Base-by-base conservation (phyloP, 768 basidiomycete species). In the Boletus barrowsii region DNA sequence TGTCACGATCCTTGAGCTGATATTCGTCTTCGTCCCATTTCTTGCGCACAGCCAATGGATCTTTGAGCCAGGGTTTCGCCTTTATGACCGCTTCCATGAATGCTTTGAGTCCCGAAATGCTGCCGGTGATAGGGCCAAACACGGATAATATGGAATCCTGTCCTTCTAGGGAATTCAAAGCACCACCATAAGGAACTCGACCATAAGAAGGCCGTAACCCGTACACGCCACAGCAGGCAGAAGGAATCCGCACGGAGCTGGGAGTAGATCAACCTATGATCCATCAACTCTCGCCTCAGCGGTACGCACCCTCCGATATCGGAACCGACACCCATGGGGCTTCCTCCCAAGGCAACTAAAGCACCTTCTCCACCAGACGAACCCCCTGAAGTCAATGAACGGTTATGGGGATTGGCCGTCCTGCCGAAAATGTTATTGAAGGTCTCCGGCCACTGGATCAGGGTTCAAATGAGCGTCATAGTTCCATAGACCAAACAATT, bases 311-410 rank as follows among this genome's bases (percentile, higher is more conserved):
- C 88, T 62, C 86, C 87, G 54, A 92, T 81, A 65, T 93, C 91
- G 24, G 90, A 87, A 41, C 90, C 91, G 11, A 91, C 80, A 29
- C 90, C 88, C 56, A 81, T 41, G 3, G 74, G 72, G 33, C 73
- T 73, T 33, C 81, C 80, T 50, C 65, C 74, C 55, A 70, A 43
- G 26, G 61, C 84, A 41, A 93, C 61, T 8, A 94, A 76, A 1
- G 91, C 88, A 40, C 87, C 88, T 72, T 94, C 93, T 33, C 92
- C 93, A 7, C 93, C 93, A 4, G 87, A 89, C 0, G 90, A 93
- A 2, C 93, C 93, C 11, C 92, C 91, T 5, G 76, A 72, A 6
- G 87, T 90, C 43, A 90, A 73, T 17, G 76, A 76, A 10, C 86
- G 80, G 64, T 93, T 91, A 64, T 77, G 73, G 0, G 92, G 92